Evolutionary conservation across 352 stramenopile genomes (phyloP), one percentile per base, ranked within the genome.

Genomic region (Globisporangium cederbergense): DNA sequence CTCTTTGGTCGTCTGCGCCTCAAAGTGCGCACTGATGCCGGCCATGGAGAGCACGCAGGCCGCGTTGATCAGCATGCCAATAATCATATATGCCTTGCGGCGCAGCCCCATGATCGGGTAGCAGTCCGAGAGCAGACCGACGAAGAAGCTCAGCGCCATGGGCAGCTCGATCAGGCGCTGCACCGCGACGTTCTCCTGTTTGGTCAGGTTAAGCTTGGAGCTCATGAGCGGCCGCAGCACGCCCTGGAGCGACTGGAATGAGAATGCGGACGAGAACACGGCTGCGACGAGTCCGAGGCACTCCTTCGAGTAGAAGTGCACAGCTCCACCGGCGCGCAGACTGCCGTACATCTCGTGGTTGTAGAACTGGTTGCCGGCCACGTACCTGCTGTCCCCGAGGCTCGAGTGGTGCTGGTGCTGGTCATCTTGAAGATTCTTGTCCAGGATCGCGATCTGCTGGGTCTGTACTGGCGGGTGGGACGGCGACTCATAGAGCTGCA

Each of bases 31-130:
- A 45, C 73, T 73, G 28, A 85, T 63, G 0, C 52, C 71, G 0
- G 75, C 67, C 25, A 85, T 65, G n/a, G 38, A 59, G 57, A 69
- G 18, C 9, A 67, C 36, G 9, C 51, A 47, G 5, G 47, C 4
- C 16, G 62, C 62, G 34, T 65, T 65, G 32, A 70, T n/a, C 7
- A 51, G 60, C 46, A 71, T 69, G 34, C 90, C 91, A 32, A 94
- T 60, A 38, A 96, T 83, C 75, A 97, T 96, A 74, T 97, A 98
- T 16, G 82, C 83, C 74, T 97, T 97, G 51, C 90, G 81, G n/a
- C 85, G 90, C 28, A 93, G 77, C 1, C 90, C 89, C 74, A 89
- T 87, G 73, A 97, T 93, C 40, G 93, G 91, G 61, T 95, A 92
- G 58, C 79, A 96, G 67, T 98, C 90, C 28, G 80, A 95, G 18